Percentiles rank a stretch among this genome's conserved stretches.
These are phyloP conservation scores for Pseudofabraea citricarpa DNA, from an alignment of 2,329 filamentous ascomycete genomes.

Conservation along the genomic window DNA sequence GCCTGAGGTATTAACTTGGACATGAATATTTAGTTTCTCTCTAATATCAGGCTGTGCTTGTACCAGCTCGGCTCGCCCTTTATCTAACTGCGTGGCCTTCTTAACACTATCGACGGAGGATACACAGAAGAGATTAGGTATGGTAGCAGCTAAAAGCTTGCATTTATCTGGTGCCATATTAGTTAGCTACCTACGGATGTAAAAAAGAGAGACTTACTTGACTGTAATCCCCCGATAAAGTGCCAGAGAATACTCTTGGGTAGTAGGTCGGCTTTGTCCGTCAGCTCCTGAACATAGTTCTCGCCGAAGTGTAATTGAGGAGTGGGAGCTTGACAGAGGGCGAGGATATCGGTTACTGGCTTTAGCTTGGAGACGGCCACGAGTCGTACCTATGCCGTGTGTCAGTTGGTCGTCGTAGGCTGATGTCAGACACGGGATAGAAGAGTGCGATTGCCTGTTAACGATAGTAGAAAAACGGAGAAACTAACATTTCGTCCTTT, in stretches of 20 bases:
- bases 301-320: slow-evolving; percentile 83
- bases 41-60: slow-evolving; percentile 26
- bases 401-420: too few relatives aligned
- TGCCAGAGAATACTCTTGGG: slow-evolving; percentile 82
- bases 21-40: slow-evolving; percentile 54
- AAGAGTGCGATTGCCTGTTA: too few relatives aligned
- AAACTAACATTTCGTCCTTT: slow-evolving; percentile 48
- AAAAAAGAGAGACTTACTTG: slow-evolving; percentile 39
- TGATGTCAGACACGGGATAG: not conserved
- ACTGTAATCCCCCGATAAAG: slow-evolving; percentile 92
- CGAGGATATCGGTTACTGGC: slow-evolving; percentile 83
- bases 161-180: slow-evolving; percentile 66
- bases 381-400: slow-evolving; percentile 60
- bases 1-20: slow-evolving; percentile 94
- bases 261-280: slow-evolving; percentile 77
- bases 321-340: slow-evolving; percentile 61
- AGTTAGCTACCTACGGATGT: not conserved
- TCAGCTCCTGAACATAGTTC: slow-evolving; percentile 90
- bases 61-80: slow-evolving; percentile 60
- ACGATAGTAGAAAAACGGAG: too few relatives aligned
- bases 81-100: slow-evolving; percentile 79
- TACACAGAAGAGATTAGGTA: slow-evolving; percentile 87
- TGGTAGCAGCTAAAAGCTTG: slow-evolving; percentile 73
- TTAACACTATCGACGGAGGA: slow-evolving; percentile 85
- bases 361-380: slow-evolving; percentile 97